Conservation (phyloP, 2,329 filamentous ascomycete genomes). For the Penicillium sp. region DNA sequence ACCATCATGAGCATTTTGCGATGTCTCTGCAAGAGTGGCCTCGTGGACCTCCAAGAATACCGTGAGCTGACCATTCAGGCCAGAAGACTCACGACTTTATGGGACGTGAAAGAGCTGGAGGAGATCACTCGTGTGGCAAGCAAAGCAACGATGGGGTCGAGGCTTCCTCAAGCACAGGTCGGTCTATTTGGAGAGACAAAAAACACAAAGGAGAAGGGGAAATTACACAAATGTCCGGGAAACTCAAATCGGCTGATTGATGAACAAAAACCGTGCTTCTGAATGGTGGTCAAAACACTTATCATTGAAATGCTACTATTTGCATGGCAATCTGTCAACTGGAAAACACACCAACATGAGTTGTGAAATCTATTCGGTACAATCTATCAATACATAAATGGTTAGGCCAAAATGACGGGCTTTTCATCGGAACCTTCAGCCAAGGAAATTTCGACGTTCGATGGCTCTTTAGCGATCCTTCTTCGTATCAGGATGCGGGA, state of each 20-base stretch:
- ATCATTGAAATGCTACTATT: not conserved
- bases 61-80: not conserved
- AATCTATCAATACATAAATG: slow-evolving; percentile 1
- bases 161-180: not conserved
- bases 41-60: not conserved
- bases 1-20: not conserved
- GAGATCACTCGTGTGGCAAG: not conserved
- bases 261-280: not conserved
- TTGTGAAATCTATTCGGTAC: not conserved
- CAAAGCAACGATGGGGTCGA: not conserved
- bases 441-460: not conserved
- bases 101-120: not conserved
- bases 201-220: not conserved
- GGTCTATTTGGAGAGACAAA: not conserved
- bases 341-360: not conserved
- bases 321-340: not conserved
- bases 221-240: not conserved
- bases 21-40: not conserved
- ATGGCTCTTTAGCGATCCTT: slow-evolving; percentile 12
- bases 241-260: not conserved
- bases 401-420: not conserved
- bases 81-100: not conserved
- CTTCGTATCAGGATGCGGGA: slow-evolving; percentile 49
- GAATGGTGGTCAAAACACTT: not conserved
- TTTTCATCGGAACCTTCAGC: not conserved